Base-by-base conservation (phyloP, 805 yeast species). In the Isabelozyma pseudorhagii region DNA sequence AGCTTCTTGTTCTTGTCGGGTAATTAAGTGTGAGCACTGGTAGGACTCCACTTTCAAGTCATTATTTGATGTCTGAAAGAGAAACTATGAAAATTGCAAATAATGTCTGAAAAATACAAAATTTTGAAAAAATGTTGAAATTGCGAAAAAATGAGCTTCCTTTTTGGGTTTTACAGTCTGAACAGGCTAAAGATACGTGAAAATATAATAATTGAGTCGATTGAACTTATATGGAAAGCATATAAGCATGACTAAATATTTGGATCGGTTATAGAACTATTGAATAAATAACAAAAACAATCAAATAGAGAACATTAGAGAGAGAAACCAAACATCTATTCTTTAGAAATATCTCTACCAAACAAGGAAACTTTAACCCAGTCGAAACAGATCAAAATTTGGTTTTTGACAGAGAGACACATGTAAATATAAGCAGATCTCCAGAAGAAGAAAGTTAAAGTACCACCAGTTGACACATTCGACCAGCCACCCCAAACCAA, bases 301-400 rank as follows among this genome's bases (percentile, higher is more conserved):
- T 31, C 36, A 31, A 31, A 31, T 31, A 31, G 10, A 10, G 36
- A 31, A 31, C 36, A 31, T 10, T 31, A 31, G 36, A 31, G 36
- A 13, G 10, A 2, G 36, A 31, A 31, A 21, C 25, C 25, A 21
- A 21, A 4, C 25, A 6, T 28, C 40, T 82, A 86, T 72, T 88
- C 96, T 69, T 93, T 85, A 57, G 96, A 88, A 60, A 89, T 86
- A 71, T 92, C 97, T 77, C 98, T 88, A 53, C 98, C 98, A 62
- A 93, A 89, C 66, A 90, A 74, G 56, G 84, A 80, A 54, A 89
- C 86, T 78, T 91, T 92, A 54, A 83, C 64, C 98, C 98, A 92
- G 69, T 93, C 98, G 55, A 89, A 70, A 56, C 83, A 80, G 47
- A 92, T 96, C 65, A 91, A 80, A 53, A 90, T 74, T 79, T 89